phyloP scores from a whole-genome alignment of 257 asterid genomes.

The Schizonepeta tenuifolia region DNA sequence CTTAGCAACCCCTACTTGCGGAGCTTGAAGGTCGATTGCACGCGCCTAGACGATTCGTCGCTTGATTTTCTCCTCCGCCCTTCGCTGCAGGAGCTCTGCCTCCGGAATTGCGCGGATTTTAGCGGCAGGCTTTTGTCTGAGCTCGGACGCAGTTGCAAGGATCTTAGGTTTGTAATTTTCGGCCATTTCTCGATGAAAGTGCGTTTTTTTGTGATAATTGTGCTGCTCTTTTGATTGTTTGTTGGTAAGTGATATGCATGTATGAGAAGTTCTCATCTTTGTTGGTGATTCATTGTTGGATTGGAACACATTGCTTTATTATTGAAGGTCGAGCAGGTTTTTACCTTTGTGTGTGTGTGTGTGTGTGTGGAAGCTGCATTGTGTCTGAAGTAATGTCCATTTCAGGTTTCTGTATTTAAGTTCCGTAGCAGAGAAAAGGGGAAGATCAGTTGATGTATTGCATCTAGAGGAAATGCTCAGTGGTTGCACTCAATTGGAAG shows the following conservation, averaged over 20 bases:
- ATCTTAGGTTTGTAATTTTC: constrained; percentile 62
- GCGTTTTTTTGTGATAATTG: constrained; percentile 16
- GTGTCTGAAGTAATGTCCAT: constrained; percentile 25
- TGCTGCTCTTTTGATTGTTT: constrained; percentile 17
- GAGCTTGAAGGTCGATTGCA: constrained; percentile 81
- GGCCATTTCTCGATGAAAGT: background rate
- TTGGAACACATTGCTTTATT: constrained; percentile 6
- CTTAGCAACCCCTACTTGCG: constrained; percentile 61
- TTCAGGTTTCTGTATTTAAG: constrained; percentile 89
- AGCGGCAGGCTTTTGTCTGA: constrained; percentile 77
- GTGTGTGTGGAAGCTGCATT: constrained; percentile 13
- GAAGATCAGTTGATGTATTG: constrained; percentile 75
- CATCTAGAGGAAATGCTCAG: constrained; percentile 87
- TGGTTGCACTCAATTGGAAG: constrained; percentile 96
- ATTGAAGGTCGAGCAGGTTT: constrained; percentile 35
- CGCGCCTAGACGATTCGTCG: constrained; percentile 83
- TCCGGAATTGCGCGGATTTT: constrained; percentile 74
- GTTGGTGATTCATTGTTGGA: constrained; percentile 18
- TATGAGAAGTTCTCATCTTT: constrained; percentile 21
- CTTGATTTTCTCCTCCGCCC: constrained; percentile 61
- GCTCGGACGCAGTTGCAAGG: constrained; percentile 71
- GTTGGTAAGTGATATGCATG: background rate
- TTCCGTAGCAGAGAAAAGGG: constrained; percentile 87
- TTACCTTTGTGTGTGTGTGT: constrained; percentile 27
- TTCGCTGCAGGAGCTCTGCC: constrained; percentile 71